Percentiles rank a stretch among this genome's conserved stretches.
These are phyloP conservation scores for Diutina ranongensis DNA, from an alignment of 1,139 yeast genomes.

Conservation along the genomic window DNA sequence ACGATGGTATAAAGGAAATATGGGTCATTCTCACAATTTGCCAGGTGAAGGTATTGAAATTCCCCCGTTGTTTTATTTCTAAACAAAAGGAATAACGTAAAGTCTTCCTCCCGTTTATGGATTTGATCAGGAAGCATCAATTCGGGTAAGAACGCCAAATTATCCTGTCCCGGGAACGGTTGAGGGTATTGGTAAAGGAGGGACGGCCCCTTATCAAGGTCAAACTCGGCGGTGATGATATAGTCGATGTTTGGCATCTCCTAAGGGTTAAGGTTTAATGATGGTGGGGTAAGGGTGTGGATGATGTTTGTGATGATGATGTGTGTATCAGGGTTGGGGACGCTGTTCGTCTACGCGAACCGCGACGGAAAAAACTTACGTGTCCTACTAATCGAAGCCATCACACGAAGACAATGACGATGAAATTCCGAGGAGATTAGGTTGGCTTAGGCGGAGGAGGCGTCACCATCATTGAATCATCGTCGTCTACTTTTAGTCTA, in stretches of 20 bases:
- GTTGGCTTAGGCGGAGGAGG: too few species aligned
- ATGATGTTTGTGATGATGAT: too few species aligned
- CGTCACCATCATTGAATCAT: too few species aligned
- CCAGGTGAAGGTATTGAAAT: constrained; percentile 28
- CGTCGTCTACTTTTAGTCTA: too few species aligned
- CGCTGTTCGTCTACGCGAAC: not conserved
- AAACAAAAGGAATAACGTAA: constrained; percentile 44
- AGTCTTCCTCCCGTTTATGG: constrained; percentile 49
- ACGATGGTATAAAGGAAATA: constrained; percentile 48
- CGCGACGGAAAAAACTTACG: not conserved
- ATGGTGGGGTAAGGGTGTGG: not conserved
- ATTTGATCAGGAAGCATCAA: constrained; percentile 55
- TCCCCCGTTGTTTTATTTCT: constrained; percentile 25
- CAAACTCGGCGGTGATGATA: constrained; percentile 46
- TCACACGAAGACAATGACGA: too few species aligned
- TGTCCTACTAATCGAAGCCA: too few species aligned
- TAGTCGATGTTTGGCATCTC: constrained; percentile 26
- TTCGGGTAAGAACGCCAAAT: constrained; percentile 37
- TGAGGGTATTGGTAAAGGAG: constrained; percentile 38
- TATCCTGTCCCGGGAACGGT: constrained; percentile 31
- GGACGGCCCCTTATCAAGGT: constrained; percentile 43
- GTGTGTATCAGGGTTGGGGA: too few species aligned
- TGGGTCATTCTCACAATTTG: constrained; percentile 26
- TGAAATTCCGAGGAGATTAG: too few species aligned
- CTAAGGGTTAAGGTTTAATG: not conserved